These are phyloP conservation scores for Ceratocystis cacaofunesta DNA, from an alignment of 2,329 filamentous ascomycete species.

Conservation along the genomic window DNA sequence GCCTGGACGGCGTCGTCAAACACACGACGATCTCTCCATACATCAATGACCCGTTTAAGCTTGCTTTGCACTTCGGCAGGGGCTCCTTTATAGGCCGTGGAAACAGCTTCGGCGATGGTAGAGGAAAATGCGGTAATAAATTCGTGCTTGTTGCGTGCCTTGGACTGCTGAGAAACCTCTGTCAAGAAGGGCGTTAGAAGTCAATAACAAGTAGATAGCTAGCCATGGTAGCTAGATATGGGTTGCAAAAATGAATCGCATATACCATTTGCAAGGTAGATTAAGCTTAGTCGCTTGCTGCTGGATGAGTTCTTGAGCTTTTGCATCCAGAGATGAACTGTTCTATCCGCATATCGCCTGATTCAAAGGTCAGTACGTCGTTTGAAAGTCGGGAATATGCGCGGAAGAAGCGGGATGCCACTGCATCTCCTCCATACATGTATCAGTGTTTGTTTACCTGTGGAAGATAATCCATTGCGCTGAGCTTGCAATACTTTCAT, in stretches of 20 bases:
- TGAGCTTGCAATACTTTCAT: constrained; percentile 90
- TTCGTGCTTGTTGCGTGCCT: constrained; percentile 80
- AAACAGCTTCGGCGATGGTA: constrained; percentile 78
- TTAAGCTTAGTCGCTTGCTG: constrained; percentile 71
- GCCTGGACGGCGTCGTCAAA: constrained; percentile 70
- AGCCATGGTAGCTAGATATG: neutral
- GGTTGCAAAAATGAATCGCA: constrained; percentile 5
- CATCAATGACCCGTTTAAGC: constrained; percentile 75
- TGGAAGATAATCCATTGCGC: constrained; percentile 99
- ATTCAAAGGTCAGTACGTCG: neutral
- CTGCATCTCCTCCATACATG: constrained; percentile 7
- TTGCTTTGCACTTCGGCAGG: constrained; percentile 77
- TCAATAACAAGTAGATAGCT: neutral
- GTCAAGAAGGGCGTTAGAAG: constrained; percentile 11
- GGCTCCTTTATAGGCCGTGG: constrained; percentile 80
- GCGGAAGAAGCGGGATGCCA: neutral
- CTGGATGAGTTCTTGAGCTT: constrained; percentile 75
- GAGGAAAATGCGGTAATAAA: constrained; percentile 87
- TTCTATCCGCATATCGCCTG: constrained; percentile 83
- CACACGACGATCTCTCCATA: constrained; percentile 77
- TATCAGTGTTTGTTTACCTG: constrained; percentile 41
- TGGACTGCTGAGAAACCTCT: constrained; percentile 96
- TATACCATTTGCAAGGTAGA: constrained; percentile 90
- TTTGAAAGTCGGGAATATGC: neutral
- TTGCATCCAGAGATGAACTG: constrained; percentile 81